These are phyloP conservation scores for Ceratobasidium papillatum DNA, from an alignment of 1,284 basidiomycete species.

Conservation along the genomic window DNA sequence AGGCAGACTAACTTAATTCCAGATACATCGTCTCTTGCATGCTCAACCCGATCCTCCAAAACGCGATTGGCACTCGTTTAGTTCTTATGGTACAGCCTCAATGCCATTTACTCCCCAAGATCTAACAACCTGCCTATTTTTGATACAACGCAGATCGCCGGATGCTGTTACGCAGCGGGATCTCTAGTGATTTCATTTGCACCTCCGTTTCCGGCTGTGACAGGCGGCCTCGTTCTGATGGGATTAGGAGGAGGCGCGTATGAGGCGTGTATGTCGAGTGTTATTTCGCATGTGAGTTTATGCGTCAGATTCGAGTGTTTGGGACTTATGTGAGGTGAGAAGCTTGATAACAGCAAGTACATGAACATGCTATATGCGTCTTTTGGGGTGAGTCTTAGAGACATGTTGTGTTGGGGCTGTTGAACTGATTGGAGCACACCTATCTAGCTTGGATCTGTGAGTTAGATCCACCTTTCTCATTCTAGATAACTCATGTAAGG, in stretches of 20 bases:
- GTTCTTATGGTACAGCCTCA: slow-evolving; percentile 4
- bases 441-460: slow-evolving; percentile 8
- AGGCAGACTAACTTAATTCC: background rate
- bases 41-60: slow-evolving; percentile 32
- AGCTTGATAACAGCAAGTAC: slow-evolving; percentile 21
- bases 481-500: background rate
- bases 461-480: background rate
- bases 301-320: background rate
- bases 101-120: too few species aligned
- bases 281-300: slow-evolving; percentile 23
- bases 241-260: slow-evolving; percentile 22
- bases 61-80: slow-evolving; percentile 2
- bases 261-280: slow-evolving; percentile 30
- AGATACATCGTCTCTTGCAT: slow-evolving; percentile 22
- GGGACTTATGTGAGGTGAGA: background rate
- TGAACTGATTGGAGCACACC: too few species aligned
- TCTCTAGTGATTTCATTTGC: slow-evolving; percentile 15
- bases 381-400: slow-evolving; percentile 8
- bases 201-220: slow-evolving; percentile 21
- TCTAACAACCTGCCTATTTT: background rate
- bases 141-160: background rate
- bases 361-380: slow-evolving; percentile 32
- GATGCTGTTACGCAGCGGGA: background rate
- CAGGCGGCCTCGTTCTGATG: slow-evolving; percentile 11
- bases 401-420: background rate